Conservation (phyloP, 257 asterid species). For the Linderniella brevidens region DNA sequence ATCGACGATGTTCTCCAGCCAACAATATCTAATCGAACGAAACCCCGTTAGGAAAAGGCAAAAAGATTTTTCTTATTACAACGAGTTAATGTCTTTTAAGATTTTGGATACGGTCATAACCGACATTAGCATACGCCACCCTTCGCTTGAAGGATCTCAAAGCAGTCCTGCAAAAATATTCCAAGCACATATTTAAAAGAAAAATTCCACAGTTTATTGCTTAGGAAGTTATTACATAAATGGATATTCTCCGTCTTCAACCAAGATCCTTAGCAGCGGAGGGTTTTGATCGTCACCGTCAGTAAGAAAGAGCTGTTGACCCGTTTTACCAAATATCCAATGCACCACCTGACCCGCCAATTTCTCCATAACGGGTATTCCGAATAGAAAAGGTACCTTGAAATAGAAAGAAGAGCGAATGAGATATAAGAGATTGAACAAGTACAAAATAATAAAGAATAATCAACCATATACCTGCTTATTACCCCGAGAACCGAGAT, state of each 20-base stretch:
- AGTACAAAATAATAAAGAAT: not conserved
- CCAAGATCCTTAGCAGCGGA: slow-evolving; percentile 49
- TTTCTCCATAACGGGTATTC: slow-evolving; percentile 49
- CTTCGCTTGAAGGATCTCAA: slow-evolving; percentile 44
- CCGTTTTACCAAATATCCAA: slow-evolving; percentile 65
- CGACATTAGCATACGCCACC: slow-evolving; percentile 59
- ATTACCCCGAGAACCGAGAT: slow-evolving; percentile 76
- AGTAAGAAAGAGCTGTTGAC: slow-evolving; percentile 59
- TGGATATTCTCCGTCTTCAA: slow-evolving; percentile 36
- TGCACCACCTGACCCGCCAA: slow-evolving; percentile 41
- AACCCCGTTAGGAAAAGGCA: slow-evolving; percentile 27
- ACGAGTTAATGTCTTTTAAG: no score
- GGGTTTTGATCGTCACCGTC: slow-evolving; percentile 51
- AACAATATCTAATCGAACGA: slow-evolving; percentile 39
- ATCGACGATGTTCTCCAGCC: slow-evolving; percentile 82
- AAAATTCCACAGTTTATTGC: not conserved
- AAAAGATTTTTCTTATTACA: not conserved
- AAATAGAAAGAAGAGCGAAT: not conserved
- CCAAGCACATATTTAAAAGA: not conserved
- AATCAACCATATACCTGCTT: slow-evolving; percentile 32
- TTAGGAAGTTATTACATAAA: slow-evolving; percentile 22
- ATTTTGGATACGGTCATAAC: slow-evolving; percentile 58
- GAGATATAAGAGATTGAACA: not conserved
- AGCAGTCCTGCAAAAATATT: slow-evolving; percentile 36
- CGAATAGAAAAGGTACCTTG: slow-evolving; percentile 83